These are phyloP conservation scores for Cryphonectria carpinicola DNA, from an alignment of 2,329 filamentous ascomycete genomes.

Conservation along the genomic window DNA sequence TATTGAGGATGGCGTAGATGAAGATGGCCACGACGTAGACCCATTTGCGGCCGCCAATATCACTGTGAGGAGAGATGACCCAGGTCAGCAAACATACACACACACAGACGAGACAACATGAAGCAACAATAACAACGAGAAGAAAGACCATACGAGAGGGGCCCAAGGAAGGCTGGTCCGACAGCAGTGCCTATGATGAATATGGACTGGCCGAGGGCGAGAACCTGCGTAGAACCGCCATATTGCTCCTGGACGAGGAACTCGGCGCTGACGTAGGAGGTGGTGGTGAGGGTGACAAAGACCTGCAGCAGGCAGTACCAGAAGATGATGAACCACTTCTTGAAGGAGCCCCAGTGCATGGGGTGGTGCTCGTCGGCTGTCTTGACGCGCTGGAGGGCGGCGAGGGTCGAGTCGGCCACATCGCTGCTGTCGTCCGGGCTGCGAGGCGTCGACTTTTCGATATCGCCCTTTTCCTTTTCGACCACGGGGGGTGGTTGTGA, in stretches of 20 bases:
- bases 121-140: background rate
- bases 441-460: slow-evolving; percentile 23
- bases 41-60: slow-evolving; percentile 49
- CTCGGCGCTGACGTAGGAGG: slow-evolving; percentile 45
- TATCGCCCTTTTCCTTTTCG: slow-evolving; percentile 17
- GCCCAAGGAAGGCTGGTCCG: slow-evolving; percentile 46
- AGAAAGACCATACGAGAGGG: slow-evolving; percentile 41
- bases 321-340: slow-evolving; percentile 37
- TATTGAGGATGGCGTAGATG: slow-evolving; percentile 41
- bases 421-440: slow-evolving; percentile 21
- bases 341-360: slow-evolving; percentile 36
- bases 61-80: slow-evolving; percentile 32
- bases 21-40: slow-evolving; percentile 44
- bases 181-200: slow-evolving; percentile 48
- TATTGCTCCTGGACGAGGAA: slow-evolving; percentile 43
- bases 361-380: slow-evolving; percentile 35
- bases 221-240: slow-evolving; percentile 42
- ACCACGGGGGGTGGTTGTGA: slow-evolving; percentile 6
- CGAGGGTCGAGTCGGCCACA: slow-evolving; percentile 33
- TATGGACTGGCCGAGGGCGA: slow-evolving; percentile 46
- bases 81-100: background rate
- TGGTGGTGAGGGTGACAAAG: slow-evolving; percentile 45
- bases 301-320: slow-evolving; percentile 40
- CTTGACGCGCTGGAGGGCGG: slow-evolving; percentile 35
- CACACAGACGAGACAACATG: background rate